A percentile compares a stretch with the other conserved stretches of the same genome.
Conservation (phyloP, 2,329 filamentous ascomycete species). For the Trichoderma atroviride region DNA sequence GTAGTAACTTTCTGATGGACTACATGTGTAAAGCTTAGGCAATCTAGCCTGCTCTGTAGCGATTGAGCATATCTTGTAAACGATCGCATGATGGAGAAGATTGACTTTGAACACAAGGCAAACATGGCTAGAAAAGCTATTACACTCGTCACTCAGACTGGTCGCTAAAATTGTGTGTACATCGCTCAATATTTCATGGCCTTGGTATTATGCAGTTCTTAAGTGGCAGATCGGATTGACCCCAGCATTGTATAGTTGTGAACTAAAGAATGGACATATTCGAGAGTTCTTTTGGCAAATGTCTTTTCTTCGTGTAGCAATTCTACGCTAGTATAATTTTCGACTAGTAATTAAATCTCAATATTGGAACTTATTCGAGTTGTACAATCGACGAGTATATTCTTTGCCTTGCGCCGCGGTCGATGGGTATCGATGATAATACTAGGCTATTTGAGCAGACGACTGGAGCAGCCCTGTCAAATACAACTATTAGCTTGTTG, state of each 20-base stretch:
- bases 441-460: too few species aligned
- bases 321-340: not conserved
- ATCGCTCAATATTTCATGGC: not conserved
- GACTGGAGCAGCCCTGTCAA: too few species aligned
- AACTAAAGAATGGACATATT: too few species aligned
- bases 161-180: not conserved
- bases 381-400: not conserved
- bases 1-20: not conserved
- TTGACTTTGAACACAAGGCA: not conserved
- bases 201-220: not conserved
- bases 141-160: not conserved
- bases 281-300: too few species aligned
- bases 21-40: not conserved
- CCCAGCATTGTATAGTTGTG: too few species aligned
- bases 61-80: not conserved
- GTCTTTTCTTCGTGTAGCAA: too few species aligned
- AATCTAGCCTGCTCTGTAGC: not conserved
- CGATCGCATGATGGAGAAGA: not conserved
- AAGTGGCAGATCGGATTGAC: not conserved
- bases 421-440: not conserved
- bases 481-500: too few species aligned
- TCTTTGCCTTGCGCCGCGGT: not conserved
- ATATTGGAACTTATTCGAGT: not conserved
- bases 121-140: not conserved
- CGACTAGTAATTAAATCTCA: fast-evolving